Evolutionary conservation across 495 filamentous ascomycete genomes (phyloP), one percentile per base, ranked within the genome.

Genomic region (Ramalina peruviana): DNA sequence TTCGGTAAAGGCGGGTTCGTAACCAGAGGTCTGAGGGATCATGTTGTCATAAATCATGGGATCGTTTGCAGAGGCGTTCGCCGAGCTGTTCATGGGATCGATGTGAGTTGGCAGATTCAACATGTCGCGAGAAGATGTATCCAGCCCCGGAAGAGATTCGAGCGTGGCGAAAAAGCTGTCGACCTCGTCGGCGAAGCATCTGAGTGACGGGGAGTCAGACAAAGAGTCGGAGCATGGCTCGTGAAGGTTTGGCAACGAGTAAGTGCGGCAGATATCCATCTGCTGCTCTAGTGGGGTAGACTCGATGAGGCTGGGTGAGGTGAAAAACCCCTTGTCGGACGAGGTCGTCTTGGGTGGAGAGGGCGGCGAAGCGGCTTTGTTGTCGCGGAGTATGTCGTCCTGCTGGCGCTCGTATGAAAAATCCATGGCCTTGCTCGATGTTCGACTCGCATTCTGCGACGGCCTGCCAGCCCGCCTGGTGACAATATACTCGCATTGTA

Each of bases 81-180:
- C 30, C 1, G 30, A 33, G 30, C 30, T 33, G 7, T 10, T 33
- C 30, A 33, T 0, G 30, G 30, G 12, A 33, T 21, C 47, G 16
- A 48, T 19, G 40, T 52, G 17, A 27, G 15, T 16, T 23, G 33
- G 43, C 36, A 36, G 9, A 26, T 43, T 37, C 33, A 30, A 20
- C 16, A 47, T 36, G 27, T 36, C 33, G 11, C 52, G 46, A 6
- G 30, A 33, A 33, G 30, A 33, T 11, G 56, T 40, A 6, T 17
- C 38, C 40, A 53, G 43, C n/a, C 44, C 20, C 6, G 56, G 39
- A 23, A 52, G 26, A 9, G 56, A 54, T 33, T 54, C 42, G 11
- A 53, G 50, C 21, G 56, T 54, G 17, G 53, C 43, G 20, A 54
- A 44, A 27, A 56, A 53, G 17, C 50, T 43, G 19, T 58, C 58